These are phyloP conservation scores for Porcisia hertigi DNA, from an alignment of 208 protist genomes.

Conservation along the genomic window DNA sequence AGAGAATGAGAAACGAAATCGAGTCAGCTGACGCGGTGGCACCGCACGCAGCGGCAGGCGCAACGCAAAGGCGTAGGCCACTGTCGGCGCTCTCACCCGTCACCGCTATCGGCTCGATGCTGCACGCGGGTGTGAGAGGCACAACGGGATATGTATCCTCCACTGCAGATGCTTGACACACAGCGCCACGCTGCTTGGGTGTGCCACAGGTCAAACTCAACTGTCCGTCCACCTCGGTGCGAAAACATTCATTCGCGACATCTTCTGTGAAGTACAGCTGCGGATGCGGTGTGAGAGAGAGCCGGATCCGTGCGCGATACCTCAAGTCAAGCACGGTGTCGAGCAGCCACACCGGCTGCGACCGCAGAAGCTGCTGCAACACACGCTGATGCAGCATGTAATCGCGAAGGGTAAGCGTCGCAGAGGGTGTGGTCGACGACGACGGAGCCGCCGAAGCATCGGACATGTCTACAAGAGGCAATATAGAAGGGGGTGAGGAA, in stretches of 20 bases:
- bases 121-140: constrained; percentile 15
- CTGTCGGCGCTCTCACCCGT: neutral
- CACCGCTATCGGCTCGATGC: neutral
- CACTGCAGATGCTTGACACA: neutral
- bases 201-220: neutral
- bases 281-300: constrained; percentile 14
- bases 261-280: constrained; percentile 20
- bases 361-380: constrained; percentile 15
- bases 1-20: constrained; percentile 1
- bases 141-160: neutral
- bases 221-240: neutral
- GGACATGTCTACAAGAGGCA: constrained; percentile 6
- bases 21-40: neutral
- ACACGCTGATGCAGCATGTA: constrained; percentile 30
- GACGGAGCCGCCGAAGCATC: neutral
- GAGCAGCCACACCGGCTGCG: constrained; percentile 30
- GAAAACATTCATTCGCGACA: neutral
- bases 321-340: constrained; percentile 24
- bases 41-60: neutral
- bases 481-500: neutral
- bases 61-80: neutral
- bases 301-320: constrained; percentile 27
- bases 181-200: neutral
- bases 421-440: neutral
- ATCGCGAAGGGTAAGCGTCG: constrained; percentile 26